Conservation (phyloP, 257 asterid genomes). For the Gentiana macrophylla region DNA sequence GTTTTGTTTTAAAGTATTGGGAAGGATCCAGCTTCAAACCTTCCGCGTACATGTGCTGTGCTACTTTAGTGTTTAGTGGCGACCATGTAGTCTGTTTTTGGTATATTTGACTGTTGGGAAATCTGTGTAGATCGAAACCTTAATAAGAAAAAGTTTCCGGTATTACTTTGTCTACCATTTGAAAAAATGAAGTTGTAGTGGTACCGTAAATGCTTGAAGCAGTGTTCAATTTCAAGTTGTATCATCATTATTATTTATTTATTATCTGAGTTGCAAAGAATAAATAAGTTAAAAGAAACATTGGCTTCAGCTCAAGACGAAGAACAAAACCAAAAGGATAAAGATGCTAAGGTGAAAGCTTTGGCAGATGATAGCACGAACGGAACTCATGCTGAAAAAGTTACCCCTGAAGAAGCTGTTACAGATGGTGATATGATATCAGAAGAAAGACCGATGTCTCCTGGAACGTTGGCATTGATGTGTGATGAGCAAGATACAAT, state of each 20-base stretch:
- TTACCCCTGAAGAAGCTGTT: conserved; percentile 36
- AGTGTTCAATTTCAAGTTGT: too few species aligned
- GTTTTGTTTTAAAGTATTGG: too few species aligned
- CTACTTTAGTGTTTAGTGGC: too few species aligned
- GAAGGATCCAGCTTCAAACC: too few species aligned
- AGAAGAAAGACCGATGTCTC: conserved; percentile 78
- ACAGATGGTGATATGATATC: conserved; percentile 56
- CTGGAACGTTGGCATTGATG: conserved; percentile 93
- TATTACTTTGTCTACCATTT: too few species aligned
- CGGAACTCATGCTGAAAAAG: conserved; percentile 36
- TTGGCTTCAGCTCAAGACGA: conserved; percentile 31
- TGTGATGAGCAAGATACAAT: conserved; percentile 82
- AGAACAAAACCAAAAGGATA: conserved; percentile 33
- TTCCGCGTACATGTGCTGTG: too few species aligned
- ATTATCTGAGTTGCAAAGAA: too few species aligned
- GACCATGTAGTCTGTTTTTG: background rate
- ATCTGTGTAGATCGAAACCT: conserved; percentile 15
- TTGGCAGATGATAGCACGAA: conserved; percentile 17
- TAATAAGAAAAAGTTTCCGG: conserved; percentile 36
- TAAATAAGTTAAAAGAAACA: conserved; percentile 5
- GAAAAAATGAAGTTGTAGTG: too few species aligned
- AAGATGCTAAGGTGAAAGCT: conserved; percentile 27
- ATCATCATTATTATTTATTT: too few species aligned
- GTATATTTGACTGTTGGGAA: background rate
- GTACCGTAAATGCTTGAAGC: too few species aligned